Evolutionary conservation across 768 basidiomycete species (phyloP).

Genomic region (Austroboletus eburneus): DNA sequence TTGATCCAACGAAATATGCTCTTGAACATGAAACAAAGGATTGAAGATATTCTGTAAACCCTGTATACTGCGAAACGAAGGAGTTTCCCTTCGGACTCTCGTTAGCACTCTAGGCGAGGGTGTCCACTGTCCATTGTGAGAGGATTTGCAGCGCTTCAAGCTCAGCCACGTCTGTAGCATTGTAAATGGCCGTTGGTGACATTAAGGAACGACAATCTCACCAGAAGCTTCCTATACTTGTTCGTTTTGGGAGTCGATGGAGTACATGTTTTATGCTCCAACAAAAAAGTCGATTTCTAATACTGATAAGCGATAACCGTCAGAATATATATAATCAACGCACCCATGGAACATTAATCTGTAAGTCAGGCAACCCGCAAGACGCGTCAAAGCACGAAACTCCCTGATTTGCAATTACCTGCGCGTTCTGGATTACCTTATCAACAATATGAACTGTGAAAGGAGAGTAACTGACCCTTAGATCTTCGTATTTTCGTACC

Average conservation of each 20-base stretch:
- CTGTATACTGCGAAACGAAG: neutral
- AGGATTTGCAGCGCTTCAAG: neutral
- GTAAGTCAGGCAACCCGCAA: neutral
- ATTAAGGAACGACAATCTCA: neutral
- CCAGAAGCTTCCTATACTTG: constrained; percentile 3
- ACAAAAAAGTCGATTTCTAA: constrained; percentile 7
- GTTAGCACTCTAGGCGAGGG: neutral
- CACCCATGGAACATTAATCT: neutral
- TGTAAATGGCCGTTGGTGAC: neutral
- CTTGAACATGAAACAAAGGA: constrained; percentile 1
- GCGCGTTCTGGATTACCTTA: neutral
- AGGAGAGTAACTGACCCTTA: constrained; percentile 10
- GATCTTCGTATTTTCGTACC: constrained; percentile 14
- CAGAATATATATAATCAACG: neutral
- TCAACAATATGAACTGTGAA: neutral
- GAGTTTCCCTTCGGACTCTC: neutral
- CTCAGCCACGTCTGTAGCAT: constrained; percentile 6
- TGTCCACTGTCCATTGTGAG: neutral
- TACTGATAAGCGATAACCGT: constrained; percentile 1
- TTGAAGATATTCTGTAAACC: neutral
- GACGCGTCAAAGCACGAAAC: neutral
- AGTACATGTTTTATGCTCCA: neutral
- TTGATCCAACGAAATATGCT: neutral
- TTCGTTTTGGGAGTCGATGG: neutral
- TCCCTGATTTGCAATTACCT: neutral